Conservation (phyloP, 176 grass and related monocot genomes). For the Puya raimondii region DNA sequence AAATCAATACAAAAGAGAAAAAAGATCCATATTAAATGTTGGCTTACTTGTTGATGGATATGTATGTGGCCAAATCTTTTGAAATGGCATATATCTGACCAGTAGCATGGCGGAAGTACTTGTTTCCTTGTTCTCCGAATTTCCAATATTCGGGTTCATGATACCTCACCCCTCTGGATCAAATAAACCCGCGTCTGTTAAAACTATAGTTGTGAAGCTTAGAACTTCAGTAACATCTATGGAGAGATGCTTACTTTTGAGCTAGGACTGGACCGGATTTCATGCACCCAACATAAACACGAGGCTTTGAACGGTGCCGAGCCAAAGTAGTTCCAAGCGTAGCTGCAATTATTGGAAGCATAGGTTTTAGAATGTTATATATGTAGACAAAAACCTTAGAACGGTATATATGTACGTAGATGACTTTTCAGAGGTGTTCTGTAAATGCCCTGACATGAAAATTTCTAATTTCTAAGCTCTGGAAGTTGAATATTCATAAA, state of each 20-base stretch:
- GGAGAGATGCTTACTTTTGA: conserved; percentile 57
- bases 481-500: not conserved
- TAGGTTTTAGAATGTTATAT: not conserved
- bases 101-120: conserved; percentile 40
- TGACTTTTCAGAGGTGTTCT: no score
- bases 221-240: not conserved
- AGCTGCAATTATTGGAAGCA: conserved; percentile 33
- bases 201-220: not conserved
- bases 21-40: not conserved
- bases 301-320: conserved; percentile 62
- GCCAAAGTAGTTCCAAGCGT: conserved; percentile 62
- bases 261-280: conserved; percentile 82
- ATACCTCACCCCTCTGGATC: conserved; percentile 34
- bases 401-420: no score
- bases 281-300: conserved; percentile 88
- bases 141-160: conserved; percentile 51
- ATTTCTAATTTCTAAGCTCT: no score
- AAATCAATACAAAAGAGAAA: not conserved
- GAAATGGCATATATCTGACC: conserved; percentile 47
- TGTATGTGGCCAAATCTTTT: conserved; percentile 38
- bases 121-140: conserved; percentile 41
- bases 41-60: conserved; percentile 43
- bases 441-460: no score
- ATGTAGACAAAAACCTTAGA: no score
- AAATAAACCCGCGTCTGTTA: not conserved